Evolutionary conservation across 1,139 yeast genomes (phyloP).

Genomic region (Geotrichum candidum): DNA sequence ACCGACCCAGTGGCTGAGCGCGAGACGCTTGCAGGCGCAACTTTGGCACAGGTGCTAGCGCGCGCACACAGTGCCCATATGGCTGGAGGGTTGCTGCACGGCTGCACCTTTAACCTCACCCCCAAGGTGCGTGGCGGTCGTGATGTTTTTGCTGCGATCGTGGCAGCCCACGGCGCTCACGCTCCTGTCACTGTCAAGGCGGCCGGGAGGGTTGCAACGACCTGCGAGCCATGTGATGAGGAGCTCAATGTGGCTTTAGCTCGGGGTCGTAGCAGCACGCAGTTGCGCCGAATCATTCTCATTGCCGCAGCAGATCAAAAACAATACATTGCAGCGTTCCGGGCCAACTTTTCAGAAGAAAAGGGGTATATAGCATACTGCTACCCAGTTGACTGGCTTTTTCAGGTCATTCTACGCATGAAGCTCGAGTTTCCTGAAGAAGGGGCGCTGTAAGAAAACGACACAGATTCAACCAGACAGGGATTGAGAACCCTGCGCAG

Average conservation of each 20-base stretch:
- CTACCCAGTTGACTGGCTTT: conserved; percentile 23
- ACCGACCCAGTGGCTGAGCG: conserved; percentile 29
- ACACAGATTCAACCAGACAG: no score
- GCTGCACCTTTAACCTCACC: conserved; percentile 12
- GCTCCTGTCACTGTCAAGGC: conserved; percentile 7
- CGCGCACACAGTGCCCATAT: not conserved
- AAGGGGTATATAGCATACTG: conserved; percentile 9
- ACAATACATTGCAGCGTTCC: conserved; percentile 15
- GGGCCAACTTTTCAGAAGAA: conserved; percentile 5
- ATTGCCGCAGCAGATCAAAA: conserved; percentile 20
- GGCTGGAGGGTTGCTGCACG: conserved; percentile 7
- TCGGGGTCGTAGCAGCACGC: not conserved
- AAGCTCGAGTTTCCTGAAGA: conserved; percentile 11
- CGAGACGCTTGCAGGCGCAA: not conserved
- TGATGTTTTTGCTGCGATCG: conserved; percentile 53
- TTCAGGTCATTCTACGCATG: conserved; percentile 21
- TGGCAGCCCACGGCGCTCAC: conserved; percentile 56
- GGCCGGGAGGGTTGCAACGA: conserved; percentile 23
- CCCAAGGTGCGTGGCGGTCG: conserved; percentile 60
- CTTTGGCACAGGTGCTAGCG: conserved; percentile 3
- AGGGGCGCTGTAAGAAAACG: not conserved
- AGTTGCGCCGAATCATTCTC: conserved; percentile 15
- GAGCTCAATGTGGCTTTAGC: conserved; percentile 14
- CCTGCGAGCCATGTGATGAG: conserved; percentile 36
- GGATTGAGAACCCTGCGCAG: no score